Evolutionary conservation across 768 basidiomycete species (phyloP).

Genomic region (Naganishia randhawae): DNA sequence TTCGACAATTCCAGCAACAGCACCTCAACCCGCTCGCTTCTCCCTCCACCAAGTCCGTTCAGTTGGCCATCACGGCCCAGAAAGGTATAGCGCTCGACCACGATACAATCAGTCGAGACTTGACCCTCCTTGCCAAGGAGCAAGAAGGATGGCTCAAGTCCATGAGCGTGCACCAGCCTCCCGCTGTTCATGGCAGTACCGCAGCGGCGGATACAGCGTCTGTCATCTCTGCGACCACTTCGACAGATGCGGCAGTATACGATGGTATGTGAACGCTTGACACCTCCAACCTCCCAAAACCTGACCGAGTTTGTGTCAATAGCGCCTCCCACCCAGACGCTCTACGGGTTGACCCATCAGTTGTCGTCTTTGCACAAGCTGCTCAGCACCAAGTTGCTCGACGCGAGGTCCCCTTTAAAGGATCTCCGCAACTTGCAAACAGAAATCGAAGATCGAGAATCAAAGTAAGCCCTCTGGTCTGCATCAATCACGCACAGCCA

Average conservation of each 20-base stretch:
- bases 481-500: not conserved
- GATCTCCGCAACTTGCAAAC: slow-evolving; percentile 26
- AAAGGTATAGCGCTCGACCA: slow-evolving; percentile 31
- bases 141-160: slow-evolving; percentile 26
- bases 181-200: not conserved
- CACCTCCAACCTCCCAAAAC: too few relatives aligned
- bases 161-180: not conserved
- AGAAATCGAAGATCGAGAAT: slow-evolving; percentile 21
- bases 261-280: not conserved
- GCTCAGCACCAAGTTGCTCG: slow-evolving; percentile 24
- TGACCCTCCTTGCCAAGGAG: slow-evolving; percentile 22
- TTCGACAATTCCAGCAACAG: slow-evolving; percentile 26
- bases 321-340: slow-evolving; percentile 27
- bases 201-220: not conserved
- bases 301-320: not conserved
- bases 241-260: slow-evolving; percentile 2
- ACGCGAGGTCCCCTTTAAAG: slow-evolving; percentile 27
- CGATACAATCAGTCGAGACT: slow-evolving; percentile 27
- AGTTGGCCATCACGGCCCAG: slow-evolving; percentile 29
- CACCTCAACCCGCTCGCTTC: slow-evolving; percentile 18
- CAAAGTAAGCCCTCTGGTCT: not conserved
- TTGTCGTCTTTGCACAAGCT: slow-evolving; percentile 28
- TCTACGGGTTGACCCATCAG: slow-evolving; percentile 27
- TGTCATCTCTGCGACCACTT: slow-evolving; percentile 7
- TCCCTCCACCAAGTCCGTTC: slow-evolving; percentile 20